These are phyloP conservation scores for Boletus barrowsii DNA, from an alignment of 768 basidiomycete species.

Conservation along the genomic window DNA sequence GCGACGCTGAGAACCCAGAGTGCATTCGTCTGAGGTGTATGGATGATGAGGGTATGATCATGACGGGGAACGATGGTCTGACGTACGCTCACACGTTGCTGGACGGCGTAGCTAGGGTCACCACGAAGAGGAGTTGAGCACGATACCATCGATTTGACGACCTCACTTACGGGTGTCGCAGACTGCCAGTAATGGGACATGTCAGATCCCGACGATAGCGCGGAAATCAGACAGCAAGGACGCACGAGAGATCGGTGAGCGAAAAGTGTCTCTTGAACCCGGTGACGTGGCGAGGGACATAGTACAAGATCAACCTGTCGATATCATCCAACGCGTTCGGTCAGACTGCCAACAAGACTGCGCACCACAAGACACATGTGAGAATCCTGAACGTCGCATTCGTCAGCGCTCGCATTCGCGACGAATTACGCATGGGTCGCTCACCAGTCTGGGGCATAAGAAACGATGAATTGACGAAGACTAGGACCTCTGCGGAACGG, in stretches of 20 bases:
- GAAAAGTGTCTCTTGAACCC: conserved; percentile 81
- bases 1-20: conserved; percentile 43
- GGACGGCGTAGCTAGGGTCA: conserved; percentile 50
- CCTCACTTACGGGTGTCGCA: conserved; percentile 37
- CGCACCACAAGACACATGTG: conserved; percentile 62
- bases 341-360: not conserved
- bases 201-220: conserved; percentile 9
- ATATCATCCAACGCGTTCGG: not conserved
- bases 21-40: conserved; percentile 30
- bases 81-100: conserved; percentile 61
- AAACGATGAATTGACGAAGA: conserved; percentile 30
- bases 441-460: conserved; percentile 78
- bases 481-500: conserved; percentile 10
- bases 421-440: conserved; percentile 9
- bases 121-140: not conserved
- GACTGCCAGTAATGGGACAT: conserved; percentile 16
- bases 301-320: conserved; percentile 52
- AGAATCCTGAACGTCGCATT: conserved; percentile 48
- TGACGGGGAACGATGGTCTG: conserved; percentile 18
- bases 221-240: conserved; percentile 8
- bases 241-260: conserved; percentile 69
- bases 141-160: not conserved
- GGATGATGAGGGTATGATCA: not conserved
- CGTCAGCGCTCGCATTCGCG: not conserved
- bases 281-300: conserved; percentile 49